These are phyloP conservation scores for Ambrosiella xylebori DNA, from an alignment of 2,329 filamentous ascomycete species.

Conservation along the genomic window DNA sequence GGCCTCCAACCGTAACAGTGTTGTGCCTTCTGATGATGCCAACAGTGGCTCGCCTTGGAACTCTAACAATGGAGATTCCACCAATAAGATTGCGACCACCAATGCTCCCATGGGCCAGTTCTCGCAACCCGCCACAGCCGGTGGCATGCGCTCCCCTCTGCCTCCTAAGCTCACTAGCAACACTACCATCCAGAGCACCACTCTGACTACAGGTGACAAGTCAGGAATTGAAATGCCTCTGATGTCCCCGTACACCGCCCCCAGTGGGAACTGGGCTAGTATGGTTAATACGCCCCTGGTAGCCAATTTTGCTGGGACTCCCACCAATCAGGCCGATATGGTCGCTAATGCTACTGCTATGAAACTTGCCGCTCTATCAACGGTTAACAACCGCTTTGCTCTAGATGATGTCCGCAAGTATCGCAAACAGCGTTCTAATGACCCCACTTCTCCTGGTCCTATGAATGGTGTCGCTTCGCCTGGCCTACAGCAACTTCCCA, in stretches of 20 bases:
- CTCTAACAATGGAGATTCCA: constrained; percentile 18
- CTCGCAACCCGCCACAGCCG: constrained; percentile 56
- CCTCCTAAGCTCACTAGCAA: constrained; percentile 46
- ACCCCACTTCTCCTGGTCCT: constrained; percentile 40
- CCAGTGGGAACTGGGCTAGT: constrained; percentile 90
- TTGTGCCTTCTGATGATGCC: constrained; percentile 40
- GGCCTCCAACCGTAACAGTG: constrained; percentile 83
- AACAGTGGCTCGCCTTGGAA: constrained; percentile 66
- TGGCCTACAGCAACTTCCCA: constrained; percentile 43
- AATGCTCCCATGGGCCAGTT: constrained; percentile 90
- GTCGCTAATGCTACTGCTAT: constrained; percentile 96
- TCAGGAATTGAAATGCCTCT: constrained; percentile 56
- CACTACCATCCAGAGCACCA: constrained; percentile 58
- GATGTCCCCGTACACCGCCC: constrained; percentile 59
- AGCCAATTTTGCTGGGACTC: constrained; percentile 52
- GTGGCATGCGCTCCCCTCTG: constrained; percentile 59
- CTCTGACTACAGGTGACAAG: constrained; percentile 39
- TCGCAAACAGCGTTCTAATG: constrained; percentile 75
- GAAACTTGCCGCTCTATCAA: constrained; percentile 93
- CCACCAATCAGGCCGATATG: constrained; percentile 68
- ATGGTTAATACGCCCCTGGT: constrained; percentile 98
- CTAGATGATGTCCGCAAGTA: constrained; percentile 95
- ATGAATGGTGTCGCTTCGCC: constrained; percentile 23
- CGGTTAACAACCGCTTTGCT: constrained; percentile 94
- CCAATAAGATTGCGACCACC: constrained; percentile 47